Conservation (phyloP, 192 early-diverging fungal species). For the Obelidium mucronatum region DNA sequence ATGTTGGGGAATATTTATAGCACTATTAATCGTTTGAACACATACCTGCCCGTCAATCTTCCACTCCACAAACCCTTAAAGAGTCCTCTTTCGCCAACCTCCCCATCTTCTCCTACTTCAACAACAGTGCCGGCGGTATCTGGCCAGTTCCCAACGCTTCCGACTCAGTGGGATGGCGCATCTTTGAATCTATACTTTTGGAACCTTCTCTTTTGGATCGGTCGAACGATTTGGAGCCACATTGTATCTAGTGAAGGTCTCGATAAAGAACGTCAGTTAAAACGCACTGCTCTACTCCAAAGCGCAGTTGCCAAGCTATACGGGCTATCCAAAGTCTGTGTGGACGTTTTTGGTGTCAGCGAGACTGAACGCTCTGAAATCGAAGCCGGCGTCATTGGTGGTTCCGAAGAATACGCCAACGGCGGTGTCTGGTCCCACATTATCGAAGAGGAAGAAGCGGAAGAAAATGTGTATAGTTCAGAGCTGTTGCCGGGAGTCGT, state of each 20-base stretch:
- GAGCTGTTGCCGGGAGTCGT: conserved; percentile 33
- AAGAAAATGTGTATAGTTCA: neutral
- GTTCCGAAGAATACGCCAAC: neutral
- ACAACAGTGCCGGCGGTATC: no score
- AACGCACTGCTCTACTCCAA: neutral
- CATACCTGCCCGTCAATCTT: conserved; percentile 27
- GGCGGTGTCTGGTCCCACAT: neutral
- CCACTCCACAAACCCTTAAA: neutral
- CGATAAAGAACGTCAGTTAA: conserved; percentile 26
- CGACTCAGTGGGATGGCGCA: neutral
- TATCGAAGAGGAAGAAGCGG: conserved; percentile 14
- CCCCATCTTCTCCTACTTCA: neutral
- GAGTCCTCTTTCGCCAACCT: neutral
- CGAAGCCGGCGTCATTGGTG: conserved; percentile 13
- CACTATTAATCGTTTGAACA: conserved; percentile 35
- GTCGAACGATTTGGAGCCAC: neutral
- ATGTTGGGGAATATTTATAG: conserved; percentile 30
- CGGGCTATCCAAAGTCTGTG: neutral
- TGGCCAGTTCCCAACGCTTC: neutral
- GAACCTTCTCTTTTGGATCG: neutral
- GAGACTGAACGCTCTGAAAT: conserved; percentile 24
- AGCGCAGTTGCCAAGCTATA: conserved; percentile 5
- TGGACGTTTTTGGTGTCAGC: conserved; percentile 16
- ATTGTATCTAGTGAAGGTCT: neutral
- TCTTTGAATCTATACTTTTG: neutral